Evolutionary conservation across 306 rosid genomes (phyloP).

Genomic region (Aeschynomene evenia): DNA sequence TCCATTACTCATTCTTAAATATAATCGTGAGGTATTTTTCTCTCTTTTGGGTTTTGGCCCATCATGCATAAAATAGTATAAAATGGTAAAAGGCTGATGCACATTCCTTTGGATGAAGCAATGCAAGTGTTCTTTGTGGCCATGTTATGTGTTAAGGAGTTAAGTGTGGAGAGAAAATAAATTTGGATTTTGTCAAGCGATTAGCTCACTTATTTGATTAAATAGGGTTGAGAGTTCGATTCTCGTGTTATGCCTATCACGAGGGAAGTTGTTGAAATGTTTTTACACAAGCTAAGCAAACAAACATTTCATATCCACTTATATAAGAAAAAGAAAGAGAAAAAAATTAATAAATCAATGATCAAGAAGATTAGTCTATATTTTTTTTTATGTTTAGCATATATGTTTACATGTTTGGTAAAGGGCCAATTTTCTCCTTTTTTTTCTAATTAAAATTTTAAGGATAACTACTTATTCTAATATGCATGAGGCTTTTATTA

Average conservation of each 20-base stretch:
- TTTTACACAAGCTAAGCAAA: conserved; percentile 80
- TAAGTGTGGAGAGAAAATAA: conserved; percentile 80
- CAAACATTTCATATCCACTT: conserved; percentile 56
- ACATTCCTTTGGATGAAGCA: conserved; percentile 66
- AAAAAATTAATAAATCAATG: not conserved
- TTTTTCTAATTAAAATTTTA: no score
- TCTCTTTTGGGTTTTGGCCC: no score
- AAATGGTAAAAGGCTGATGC: conserved; percentile 47
- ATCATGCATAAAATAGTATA: no score
- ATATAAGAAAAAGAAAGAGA: not conserved
- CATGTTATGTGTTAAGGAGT: conserved; percentile 79
- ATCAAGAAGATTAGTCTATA: conserved; percentile 11
- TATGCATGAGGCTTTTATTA: no score
- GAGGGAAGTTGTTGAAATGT: conserved; percentile 97
- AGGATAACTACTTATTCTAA: no score
- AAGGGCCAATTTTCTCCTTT: no score
- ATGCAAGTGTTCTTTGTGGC: conserved; percentile 81
- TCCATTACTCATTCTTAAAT: no score
- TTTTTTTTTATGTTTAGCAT: not conserved
- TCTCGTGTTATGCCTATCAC: no score
- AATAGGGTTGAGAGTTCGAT: no score
- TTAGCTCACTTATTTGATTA: no score
- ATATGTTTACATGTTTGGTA: conserved; percentile 23
- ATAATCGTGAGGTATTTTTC: no score
- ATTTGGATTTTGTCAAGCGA: no score